phyloP scores from a whole-genome alignment of 176 grass and related monocot species.

The Cymbopogon citratus region DNA sequence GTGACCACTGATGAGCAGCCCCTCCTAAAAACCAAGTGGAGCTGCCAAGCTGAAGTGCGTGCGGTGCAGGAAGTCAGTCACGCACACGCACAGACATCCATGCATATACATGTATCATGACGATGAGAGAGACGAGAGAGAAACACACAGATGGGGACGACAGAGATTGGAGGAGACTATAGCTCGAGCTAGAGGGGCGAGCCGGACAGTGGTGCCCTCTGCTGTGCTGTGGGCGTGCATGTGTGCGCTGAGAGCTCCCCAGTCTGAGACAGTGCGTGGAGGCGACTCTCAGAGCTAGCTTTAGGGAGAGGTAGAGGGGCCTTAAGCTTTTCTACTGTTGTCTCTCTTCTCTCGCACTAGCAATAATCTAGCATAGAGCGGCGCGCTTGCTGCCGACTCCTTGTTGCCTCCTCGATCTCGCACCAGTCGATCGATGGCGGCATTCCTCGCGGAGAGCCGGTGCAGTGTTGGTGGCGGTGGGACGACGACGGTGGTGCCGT shows the following conservation, averaged over 20 bases:
- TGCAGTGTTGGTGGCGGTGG: not conserved
- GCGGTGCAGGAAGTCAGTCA: slow-evolving; percentile 1
- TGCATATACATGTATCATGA: slow-evolving; percentile 39
- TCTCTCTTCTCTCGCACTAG: not conserved
- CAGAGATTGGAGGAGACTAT: not conserved
- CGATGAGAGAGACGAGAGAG: not conserved
- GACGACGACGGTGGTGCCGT: not conserved
- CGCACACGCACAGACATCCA: slow-evolving; percentile 30
- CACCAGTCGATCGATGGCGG: not conserved
- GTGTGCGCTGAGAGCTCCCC: slow-evolving; percentile 8
- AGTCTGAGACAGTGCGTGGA: not conserved
- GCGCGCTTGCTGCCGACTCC: not conserved
- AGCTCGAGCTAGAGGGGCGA: slow-evolving; percentile 26
- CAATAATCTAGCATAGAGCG: not conserved
- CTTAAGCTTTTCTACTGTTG: not conserved
- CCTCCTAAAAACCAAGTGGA: slow-evolving; percentile 4
- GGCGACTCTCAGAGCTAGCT: slow-evolving; percentile 31
- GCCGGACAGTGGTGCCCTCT: slow-evolving; percentile 5
- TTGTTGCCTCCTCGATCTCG: not conserved
- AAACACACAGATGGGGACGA: slow-evolving; percentile 24
- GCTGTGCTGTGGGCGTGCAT: slow-evolving; percentile 1
- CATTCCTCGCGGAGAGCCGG: slow-evolving; percentile 40
- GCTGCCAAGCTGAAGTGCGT: slow-evolving; percentile 12
- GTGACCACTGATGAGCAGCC: not conserved
- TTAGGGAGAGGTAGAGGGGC: not conserved